Percentiles rank a stretch among this genome's conserved stretches.
Conservation (phyloP, 768 basidiomycete genomes). For the Flagelloscypha sp. region DNA sequence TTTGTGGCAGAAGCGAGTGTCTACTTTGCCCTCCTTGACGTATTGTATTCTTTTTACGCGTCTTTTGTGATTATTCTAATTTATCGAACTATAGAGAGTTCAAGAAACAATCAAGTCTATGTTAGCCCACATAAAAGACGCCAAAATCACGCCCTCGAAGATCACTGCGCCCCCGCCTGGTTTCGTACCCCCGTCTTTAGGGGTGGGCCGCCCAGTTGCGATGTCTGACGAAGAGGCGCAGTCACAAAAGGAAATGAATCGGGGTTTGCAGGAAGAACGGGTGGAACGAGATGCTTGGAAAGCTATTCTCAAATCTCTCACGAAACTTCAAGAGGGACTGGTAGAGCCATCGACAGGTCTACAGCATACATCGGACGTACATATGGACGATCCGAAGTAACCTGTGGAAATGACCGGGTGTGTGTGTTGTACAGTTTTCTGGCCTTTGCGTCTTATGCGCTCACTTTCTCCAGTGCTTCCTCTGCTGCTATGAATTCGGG, state of each 20-base stretch:
- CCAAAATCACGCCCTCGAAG: conserved; percentile 81
- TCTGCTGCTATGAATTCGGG: conserved; percentile 50
- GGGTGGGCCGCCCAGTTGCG: conserved; percentile 57
- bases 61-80: neutral
- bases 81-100: conserved; percentile 41
- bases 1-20: conserved; percentile 81
- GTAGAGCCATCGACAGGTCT: conserved; percentile 12
- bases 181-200: conserved; percentile 71
- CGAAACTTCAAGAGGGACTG: conserved; percentile 47
- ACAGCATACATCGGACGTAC: conserved; percentile 17
- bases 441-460: conserved; percentile 25
- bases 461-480: conserved; percentile 44
- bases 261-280: conserved; percentile 72
- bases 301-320: conserved; percentile 61
- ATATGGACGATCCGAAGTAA: conserved; percentile 14
- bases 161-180: conserved; percentile 69
- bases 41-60: conserved; percentile 22
- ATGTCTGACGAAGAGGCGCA: conserved; percentile 19
- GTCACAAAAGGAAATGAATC: conserved; percentile 30
- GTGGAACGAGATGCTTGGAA: conserved; percentile 73
- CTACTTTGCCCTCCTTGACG: conserved; percentile 78
- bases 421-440: neutral
- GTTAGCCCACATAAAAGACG: conserved; percentile 72
- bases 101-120: conserved; percentile 71
- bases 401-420: conserved; percentile 1